phyloP scores from a whole-genome alignment of 192 early-diverging fungal genomes.

The Lobosporangium transversale region DNA sequence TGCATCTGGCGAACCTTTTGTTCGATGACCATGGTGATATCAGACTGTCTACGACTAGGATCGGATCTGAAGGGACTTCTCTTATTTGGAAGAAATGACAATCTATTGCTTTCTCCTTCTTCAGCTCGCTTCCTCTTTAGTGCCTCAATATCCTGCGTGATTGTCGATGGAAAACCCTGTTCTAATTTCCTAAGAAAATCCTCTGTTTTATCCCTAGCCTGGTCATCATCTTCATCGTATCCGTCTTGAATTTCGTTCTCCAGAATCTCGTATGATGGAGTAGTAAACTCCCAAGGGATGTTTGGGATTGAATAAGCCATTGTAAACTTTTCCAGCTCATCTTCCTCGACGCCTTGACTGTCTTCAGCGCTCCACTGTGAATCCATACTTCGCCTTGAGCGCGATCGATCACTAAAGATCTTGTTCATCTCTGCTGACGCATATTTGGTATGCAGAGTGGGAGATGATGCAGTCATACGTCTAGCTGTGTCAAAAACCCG shows the following conservation, averaged over 20 bases:
- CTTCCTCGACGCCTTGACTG: conserved; percentile 1
- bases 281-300: neutral
- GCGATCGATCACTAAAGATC: conserved; percentile 33
- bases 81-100: conserved; percentile 2
- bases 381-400: conserved; percentile 6
- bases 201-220: neutral
- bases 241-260: conserved; percentile 11
- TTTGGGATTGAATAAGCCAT: conserved; percentile 20
- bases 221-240: conserved; percentile 22
- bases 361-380: conserved; percentile 29
- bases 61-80: conserved; percentile 8
- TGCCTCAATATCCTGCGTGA: conserved; percentile 28
- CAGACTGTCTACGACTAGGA: conserved; percentile 3
- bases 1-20: conserved; percentile 6
- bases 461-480: conserved; percentile 6
- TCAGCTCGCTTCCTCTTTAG: conserved; percentile 13
- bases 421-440: conserved; percentile 35
- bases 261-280: conserved; percentile 7
- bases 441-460: conserved; percentile 26
- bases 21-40: conserved; percentile 19
- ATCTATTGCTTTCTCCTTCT: conserved; percentile 1
- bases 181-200: conserved; percentile 6
- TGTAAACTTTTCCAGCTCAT: conserved; percentile 14
- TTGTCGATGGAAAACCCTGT: conserved; percentile 10
- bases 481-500: conserved; percentile 1